Base-by-base conservation (phyloP, 768 basidiomycete species). In the Mrakia gelida region DNA sequence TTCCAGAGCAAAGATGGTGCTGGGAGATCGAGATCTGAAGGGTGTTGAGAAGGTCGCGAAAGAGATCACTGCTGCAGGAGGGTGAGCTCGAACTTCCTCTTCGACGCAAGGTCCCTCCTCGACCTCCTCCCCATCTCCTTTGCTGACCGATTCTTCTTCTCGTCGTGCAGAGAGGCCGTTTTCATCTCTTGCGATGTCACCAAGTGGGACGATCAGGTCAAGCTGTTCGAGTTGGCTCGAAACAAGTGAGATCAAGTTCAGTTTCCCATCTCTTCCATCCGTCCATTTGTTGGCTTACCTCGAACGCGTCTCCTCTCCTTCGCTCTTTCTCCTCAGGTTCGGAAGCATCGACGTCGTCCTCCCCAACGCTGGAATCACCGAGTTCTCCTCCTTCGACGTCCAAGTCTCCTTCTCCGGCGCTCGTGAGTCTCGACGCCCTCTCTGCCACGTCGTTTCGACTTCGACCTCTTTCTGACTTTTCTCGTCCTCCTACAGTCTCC, bases 281-380 rank as follows among this genome's bases (percentile, higher is more conserved):
- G n/a, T n/a, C 34, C n/a, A n/a, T n/a, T 34, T n/a, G 30, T 26
- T 10, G 15, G 18, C 49, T 52, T 16, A 52, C 18, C 49, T 18
- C 18, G 15, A 21, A 52, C 49, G 49, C 18, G 49, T 41, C 67
- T n/a, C 32, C 6, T 30, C 28, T 5, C 67, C 23, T 45, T 7
- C 34, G 13, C 13, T 16, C 67, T n/a, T 45, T 7, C 34, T 26
- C 41, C 3, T 23, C 41, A 70, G 67, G 28, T 78, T 73, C 65
- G 77, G 77, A 7, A 16, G 34, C n/a, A 38, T 78, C 67, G 68
- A 78, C 32, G 71, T 71, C 73, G 77, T 78, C 54, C 73, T 73
- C 15, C 77, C 77, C 34, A 78, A 78, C 68, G 77, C 77, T 7
- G 77, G 77, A 15, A 72, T 78, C 23, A 65, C 73, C 10, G 62